A percentile compares a stretch with the other conserved stretches of the same genome.
phyloP scores from a whole-genome alignment of 2,329 filamentous ascomycete genomes.

The Acrocalymma vagum region DNA sequence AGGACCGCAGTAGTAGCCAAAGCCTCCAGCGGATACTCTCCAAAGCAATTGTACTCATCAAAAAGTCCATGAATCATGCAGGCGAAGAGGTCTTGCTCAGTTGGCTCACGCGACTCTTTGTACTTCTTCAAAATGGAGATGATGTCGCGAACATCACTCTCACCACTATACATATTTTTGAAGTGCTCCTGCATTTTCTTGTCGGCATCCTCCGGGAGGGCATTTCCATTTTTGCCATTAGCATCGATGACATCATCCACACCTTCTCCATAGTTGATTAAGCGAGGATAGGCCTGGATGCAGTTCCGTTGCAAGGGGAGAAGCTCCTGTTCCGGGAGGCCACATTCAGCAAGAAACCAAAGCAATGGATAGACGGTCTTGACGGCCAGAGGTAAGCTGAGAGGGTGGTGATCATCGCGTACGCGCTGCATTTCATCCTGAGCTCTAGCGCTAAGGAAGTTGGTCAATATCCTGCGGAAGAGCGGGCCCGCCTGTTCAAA shows the following conservation, averaged over 20 bases:
- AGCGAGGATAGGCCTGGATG: slow-evolving; percentile 88
- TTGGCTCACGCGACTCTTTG: slow-evolving; percentile 83
- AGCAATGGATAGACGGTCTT: slow-evolving; percentile 85
- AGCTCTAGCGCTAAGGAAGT: slow-evolving; percentile 86
- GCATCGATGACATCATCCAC: slow-evolving; percentile 90
- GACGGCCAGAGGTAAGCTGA: slow-evolving; percentile 80
- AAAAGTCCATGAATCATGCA: slow-evolving; percentile 99
- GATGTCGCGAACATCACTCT: slow-evolving; percentile 85
- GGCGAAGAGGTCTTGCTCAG: slow-evolving; percentile 93
- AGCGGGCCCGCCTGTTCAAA: slow-evolving; percentile 69
- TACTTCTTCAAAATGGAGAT: slow-evolving; percentile 85
- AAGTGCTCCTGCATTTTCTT: slow-evolving; percentile 97
- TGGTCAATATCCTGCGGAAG: slow-evolving; percentile 75
- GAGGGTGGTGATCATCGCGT: slow-evolving; percentile 71
- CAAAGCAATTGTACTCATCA: slow-evolving; percentile 95
- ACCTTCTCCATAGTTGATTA: slow-evolving; percentile 96
- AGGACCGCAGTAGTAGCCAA: slow-evolving; percentile 94
- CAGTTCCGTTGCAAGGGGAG: slow-evolving; percentile 85
- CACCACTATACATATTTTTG: slow-evolving; percentile 95
- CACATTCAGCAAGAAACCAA: slow-evolving; percentile 71
- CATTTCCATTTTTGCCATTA: slow-evolving; percentile 83
- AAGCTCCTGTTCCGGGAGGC: slow-evolving; percentile 71
- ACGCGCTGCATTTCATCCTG: slow-evolving; percentile 80
- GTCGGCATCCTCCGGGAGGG: slow-evolving; percentile 79
- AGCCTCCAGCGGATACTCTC: slow-evolving; percentile 94